Base-by-base conservation (phyloP, 805 yeast genomes). In the Nakazawaea holstii region DNA sequence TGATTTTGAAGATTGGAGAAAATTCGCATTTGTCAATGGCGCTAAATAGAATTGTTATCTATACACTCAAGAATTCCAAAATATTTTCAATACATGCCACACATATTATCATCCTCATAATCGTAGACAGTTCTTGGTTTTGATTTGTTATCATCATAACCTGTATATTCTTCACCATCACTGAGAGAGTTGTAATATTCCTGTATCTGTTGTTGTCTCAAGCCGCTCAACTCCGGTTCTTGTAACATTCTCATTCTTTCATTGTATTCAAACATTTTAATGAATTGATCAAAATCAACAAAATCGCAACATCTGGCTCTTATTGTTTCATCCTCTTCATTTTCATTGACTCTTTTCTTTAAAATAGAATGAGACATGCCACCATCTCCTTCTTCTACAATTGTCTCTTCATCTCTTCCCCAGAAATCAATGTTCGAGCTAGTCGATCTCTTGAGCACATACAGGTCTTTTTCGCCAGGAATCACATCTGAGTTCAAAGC, bases 271-370 rank as follows among this genome's bases (percentile, higher is more conserved):
- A 67, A 59, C 24, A 53, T 53, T 6, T 53, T 50, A 30, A 67
- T 42, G 45, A 67, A 66, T 1, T 59, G 54, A 2, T 53, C 56
- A 13, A 65, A 49, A 13, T 56, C 63, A 7, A 66, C 62, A 10
- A 49, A 53, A 45, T 66, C 71, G 45, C 69, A 64, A 11, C 53
- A 46, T 9, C 49, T 51, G 1, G 66, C 70, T 45, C 62, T 54
- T 7, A 49, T 38, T 1, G 48, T 53, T 48, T 68, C 73, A 14
- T 51, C 52, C 20, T 52, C 54, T 8, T 59, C 65, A 35, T 60
- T 61, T n/a, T 43, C 46, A 40, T 69, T 67, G 8, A 48, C 49
- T 43, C 46, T 64, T 7, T 56, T 51, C 41, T 67, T 69, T 27
- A 69, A 52, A 14, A 69, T 69, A 7, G 73, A 60, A 10, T 27